Evolutionary conservation across 2,329 filamentous ascomycete genomes (phyloP).

Genomic region (Claviceps capensis): DNA sequence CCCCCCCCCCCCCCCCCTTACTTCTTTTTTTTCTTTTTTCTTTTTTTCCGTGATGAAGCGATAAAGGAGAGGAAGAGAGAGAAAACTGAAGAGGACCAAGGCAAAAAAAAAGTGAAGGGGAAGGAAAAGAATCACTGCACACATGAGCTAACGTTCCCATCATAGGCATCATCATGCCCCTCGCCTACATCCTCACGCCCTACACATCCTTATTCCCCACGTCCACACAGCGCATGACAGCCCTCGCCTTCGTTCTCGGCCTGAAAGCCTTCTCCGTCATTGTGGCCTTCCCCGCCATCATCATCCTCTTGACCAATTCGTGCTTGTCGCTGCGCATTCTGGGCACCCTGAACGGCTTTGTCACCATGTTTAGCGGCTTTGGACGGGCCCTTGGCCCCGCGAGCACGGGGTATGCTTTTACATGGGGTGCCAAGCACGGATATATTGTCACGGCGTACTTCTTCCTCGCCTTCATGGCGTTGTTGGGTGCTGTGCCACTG

Average conservation of each 20-base stretch:
- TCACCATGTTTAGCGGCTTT: conserved; percentile 67
- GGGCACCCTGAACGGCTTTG: conserved; percentile 82
- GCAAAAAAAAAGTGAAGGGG: too few relatives aligned
- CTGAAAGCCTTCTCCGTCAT: conserved; percentile 64
- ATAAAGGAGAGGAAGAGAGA: too few relatives aligned
- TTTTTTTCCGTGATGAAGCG: too few relatives aligned
- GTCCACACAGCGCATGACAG: conserved; percentile 36
- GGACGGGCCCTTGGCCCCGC: conserved; percentile 72
- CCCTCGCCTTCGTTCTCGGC: conserved; percentile 55
- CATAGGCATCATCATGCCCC: conserved; percentile 51
- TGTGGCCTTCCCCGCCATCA: conserved; percentile 78
- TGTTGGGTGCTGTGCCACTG: conserved; percentile 55
- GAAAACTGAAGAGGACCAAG: too few relatives aligned
- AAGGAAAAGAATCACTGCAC: too few relatives aligned
- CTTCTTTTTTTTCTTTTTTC: too few relatives aligned
- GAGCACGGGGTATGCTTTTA: conserved; percentile 57
- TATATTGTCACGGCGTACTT: conserved; percentile 75
- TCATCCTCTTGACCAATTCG: conserved; percentile 83
- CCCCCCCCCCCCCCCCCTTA: too few relatives aligned
- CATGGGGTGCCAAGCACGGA: conserved; percentile 58
- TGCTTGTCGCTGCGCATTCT: conserved; percentile 59
- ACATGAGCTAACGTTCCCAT: not conserved
- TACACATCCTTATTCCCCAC: conserved; percentile 55
- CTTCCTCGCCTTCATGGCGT: conserved; percentile 50
- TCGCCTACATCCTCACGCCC: conserved; percentile 70